Percentiles rank a stretch among this genome's conserved stretches.
Conservation (phyloP, 148 eudicot species). For the Rhododendron vialii region DNA sequence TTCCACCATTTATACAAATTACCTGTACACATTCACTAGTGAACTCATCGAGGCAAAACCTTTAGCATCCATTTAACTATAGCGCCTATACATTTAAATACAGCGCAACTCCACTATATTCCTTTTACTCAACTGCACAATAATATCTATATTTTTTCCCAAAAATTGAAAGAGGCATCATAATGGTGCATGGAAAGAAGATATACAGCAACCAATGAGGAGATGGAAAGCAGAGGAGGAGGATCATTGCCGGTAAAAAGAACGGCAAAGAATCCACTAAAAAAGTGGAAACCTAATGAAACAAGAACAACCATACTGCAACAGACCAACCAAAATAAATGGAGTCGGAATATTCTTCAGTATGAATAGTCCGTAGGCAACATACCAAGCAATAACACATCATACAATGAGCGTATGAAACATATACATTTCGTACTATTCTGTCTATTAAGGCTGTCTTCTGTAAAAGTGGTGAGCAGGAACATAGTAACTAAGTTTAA, state of each 20-base stretch:
- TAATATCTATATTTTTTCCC: neutral
- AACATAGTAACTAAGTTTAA: neutral
- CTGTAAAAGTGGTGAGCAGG: neutral
- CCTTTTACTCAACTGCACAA: neutral
- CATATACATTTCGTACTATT: neutral
- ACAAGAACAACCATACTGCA: neutral
- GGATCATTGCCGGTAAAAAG: neutral
- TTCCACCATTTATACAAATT: neutral
- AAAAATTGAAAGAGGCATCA: neutral
- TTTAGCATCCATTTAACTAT: neutral
- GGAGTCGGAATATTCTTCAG: neutral
- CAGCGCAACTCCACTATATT: neutral
- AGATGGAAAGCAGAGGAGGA: neutral
- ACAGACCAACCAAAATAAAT: neutral
- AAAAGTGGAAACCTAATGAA: neutral
- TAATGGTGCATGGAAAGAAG: constrained; percentile 2
- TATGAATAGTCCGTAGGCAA: neutral
- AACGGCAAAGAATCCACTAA: neutral
- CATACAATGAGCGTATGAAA: neutral
- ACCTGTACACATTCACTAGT: neutral
- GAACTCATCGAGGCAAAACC: neutral
- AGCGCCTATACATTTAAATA: neutral
- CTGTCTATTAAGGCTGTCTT: neutral
- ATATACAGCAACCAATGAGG: neutral
- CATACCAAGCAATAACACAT: neutral